Percentiles rank a stretch among this genome's conserved stretches.
Conservation (phyloP, 768 basidiomycete genomes). For the Cystobasidium ongulense region DNA sequence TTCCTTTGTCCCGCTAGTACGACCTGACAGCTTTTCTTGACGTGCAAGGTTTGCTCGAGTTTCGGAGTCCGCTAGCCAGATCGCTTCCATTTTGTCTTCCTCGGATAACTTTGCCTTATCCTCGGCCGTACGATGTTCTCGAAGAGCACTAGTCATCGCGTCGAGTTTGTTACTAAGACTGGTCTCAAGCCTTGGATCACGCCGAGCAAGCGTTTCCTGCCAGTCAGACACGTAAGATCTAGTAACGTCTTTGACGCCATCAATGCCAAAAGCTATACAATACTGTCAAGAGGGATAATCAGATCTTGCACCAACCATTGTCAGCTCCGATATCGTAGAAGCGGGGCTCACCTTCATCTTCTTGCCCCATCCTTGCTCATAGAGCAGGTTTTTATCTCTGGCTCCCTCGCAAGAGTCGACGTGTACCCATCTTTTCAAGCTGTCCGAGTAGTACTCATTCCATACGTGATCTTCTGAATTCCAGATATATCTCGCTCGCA, state of each 20-base stretch:
- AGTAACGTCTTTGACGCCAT: slow-evolving; percentile 19
- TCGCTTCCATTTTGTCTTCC: slow-evolving; percentile 8
- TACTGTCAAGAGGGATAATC: background rate
- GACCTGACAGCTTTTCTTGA: background rate
- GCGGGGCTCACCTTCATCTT: slow-evolving; percentile 17
- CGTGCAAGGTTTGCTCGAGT: background rate
- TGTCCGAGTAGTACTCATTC: slow-evolving; percentile 27
- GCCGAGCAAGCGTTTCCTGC: background rate
- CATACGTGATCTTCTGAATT: slow-evolving; percentile 28
- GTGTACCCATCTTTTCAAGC: slow-evolving; percentile 2
- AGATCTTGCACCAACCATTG: background rate
- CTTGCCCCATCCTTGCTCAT: slow-evolving; percentile 28
- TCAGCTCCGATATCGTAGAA: background rate
- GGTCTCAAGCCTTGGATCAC: background rate
- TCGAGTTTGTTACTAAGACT: background rate
- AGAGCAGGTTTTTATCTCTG: slow-evolving; percentile 17
- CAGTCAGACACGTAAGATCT: slow-evolving; percentile 23
- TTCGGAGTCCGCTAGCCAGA: background rate
- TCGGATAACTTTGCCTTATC: background rate
- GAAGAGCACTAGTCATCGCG: background rate
- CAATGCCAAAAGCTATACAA: slow-evolving; percentile 16
- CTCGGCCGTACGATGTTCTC: background rate
- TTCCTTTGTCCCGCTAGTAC: slow-evolving; percentile 28
- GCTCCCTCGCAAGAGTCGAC: slow-evolving; percentile 29
- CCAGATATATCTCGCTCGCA: slow-evolving; percentile 21